Percentiles rank a stretch among this genome's conserved stretches.
phyloP scores from a whole-genome alignment of 768 basidiomycete genomes.

The Hericium coralloides region DNA sequence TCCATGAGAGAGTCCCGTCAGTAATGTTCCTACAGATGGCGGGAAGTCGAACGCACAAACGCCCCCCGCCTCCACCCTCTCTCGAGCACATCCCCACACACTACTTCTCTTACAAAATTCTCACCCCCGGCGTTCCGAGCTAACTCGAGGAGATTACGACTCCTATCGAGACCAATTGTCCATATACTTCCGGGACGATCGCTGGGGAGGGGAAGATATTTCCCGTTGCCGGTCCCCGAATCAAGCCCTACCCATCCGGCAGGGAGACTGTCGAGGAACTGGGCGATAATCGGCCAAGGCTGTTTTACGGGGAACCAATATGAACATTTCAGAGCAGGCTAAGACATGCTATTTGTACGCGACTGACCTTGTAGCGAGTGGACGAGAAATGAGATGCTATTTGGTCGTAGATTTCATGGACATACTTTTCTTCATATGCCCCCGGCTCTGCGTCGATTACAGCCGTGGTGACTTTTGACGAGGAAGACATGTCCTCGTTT shows the following conservation, averaged over 20 bases:
- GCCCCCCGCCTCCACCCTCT: conserved; percentile 64
- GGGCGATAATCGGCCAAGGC: conserved; percentile 86
- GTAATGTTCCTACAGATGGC: too few species aligned
- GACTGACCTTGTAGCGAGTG: conserved; percentile 73
- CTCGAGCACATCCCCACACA: conserved; percentile 72
- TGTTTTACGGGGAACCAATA: conserved; percentile 19
- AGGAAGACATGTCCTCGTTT: not conserved
- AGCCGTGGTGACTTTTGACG: conserved; percentile 17
- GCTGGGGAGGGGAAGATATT: conserved; percentile 76
- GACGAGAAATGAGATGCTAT: conserved; percentile 85
- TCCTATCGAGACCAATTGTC: conserved; percentile 83
- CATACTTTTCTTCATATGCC: conserved; percentile 62
- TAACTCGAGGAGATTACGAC: conserved; percentile 66
- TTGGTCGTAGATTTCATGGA: conserved; percentile 76
- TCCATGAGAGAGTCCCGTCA: not conserved
- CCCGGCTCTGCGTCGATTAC: conserved; percentile 41
- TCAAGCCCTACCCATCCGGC: conserved; percentile 85
- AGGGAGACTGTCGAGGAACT: conserved; percentile 63
- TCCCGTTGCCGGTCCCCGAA: conserved; percentile 95
- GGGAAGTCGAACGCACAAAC: conserved; percentile 54
- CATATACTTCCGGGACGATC: conserved; percentile 52
- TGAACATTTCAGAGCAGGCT: not conserved
- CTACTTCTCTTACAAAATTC: conserved; percentile 50
- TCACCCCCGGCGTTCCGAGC: conserved; percentile 55
- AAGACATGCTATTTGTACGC: conserved; percentile 9